Percentiles rank a stretch among this genome's conserved stretches.
These are phyloP conservation scores for Tremella yokohamensis DNA, from an alignment of 768 basidiomycete species.

Conservation along the genomic window DNA sequence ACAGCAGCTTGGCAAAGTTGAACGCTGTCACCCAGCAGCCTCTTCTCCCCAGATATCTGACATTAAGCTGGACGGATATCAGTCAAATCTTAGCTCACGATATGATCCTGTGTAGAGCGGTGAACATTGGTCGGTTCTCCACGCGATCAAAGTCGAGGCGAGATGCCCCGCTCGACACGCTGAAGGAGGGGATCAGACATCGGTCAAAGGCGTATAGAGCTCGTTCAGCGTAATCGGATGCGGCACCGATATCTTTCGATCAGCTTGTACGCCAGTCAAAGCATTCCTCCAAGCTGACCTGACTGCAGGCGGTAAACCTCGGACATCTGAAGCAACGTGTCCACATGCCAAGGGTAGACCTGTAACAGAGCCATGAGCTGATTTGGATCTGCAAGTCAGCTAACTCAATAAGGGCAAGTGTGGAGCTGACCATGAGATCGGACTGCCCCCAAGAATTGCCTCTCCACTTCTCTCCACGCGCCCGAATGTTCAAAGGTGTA, in stretches of 20 bases:
- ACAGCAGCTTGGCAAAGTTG: conserved; percentile 82
- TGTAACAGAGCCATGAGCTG: conserved; percentile 69
- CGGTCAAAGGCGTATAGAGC: conserved; percentile 91
- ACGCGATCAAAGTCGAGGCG: conserved; percentile 82
- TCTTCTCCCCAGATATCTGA: conserved; percentile 76
- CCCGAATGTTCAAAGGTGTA: conserved; percentile 86
- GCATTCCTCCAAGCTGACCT: conserved; percentile 56
- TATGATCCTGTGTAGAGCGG: conserved; percentile 78
- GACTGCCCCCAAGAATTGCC: conserved; percentile 74
- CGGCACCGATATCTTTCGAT: conserved; percentile 68
- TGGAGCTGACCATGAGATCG: conserved; percentile 67
- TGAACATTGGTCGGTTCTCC: conserved; percentile 88
- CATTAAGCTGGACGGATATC: conserved; percentile 7
- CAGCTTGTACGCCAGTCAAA: background rate
- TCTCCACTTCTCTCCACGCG: conserved; percentile 75
- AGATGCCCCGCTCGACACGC: conserved; percentile 72
- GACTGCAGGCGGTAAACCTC: conserved; percentile 84
- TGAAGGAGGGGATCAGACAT: conserved; percentile 80
- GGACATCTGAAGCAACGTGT: conserved; percentile 80
- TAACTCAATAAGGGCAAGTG: background rate
- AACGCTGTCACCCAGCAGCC: conserved; percentile 87
- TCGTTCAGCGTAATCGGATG: conserved; percentile 85
- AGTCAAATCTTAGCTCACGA: conserved; percentile 56
- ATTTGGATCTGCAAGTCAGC: conserved; percentile 46
- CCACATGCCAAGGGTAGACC: conserved; percentile 83